Evolutionary conservation across 2,329 filamentous ascomycete species (phyloP).

Genomic region (Exutisphaerella laricina): DNA sequence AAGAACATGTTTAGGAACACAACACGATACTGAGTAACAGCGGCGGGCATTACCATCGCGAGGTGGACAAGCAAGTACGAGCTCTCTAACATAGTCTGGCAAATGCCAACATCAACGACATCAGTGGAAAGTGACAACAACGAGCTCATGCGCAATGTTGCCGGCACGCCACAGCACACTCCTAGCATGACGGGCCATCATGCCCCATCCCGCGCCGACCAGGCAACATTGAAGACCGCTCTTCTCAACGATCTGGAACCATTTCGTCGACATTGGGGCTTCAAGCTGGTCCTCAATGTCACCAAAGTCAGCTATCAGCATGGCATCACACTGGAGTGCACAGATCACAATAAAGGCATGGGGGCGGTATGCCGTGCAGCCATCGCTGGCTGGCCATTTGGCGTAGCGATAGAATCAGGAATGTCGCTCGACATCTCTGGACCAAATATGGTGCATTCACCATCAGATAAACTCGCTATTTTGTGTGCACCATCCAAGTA

Average conservation of each 20-base stretch:
- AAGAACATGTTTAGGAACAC: too few species aligned
- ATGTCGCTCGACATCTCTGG: slow-evolving; percentile 10
- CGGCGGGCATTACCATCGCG: not conserved
- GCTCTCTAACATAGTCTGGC: not conserved
- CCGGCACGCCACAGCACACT: not conserved
- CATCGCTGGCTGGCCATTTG: slow-evolving; percentile 6
- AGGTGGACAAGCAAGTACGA: slow-evolving; percentile 1
- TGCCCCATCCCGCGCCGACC: not conserved
- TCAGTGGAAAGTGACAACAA: not conserved
- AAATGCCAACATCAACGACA: slow-evolving; percentile 1
- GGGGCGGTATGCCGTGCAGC: slow-evolving; percentile 5
- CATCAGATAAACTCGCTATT: not conserved
- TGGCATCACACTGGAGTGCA: not conserved
- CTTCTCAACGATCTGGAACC: not conserved
- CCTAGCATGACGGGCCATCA: slow-evolving; percentile 3
- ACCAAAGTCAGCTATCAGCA: not conserved
- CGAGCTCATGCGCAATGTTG: not conserved
- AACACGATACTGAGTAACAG: too few species aligned
- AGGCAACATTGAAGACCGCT: too few species aligned
- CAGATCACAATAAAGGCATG: not conserved
- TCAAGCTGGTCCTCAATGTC: not conserved
- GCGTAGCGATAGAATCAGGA: not conserved
- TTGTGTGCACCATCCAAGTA: slow-evolving; percentile 12
- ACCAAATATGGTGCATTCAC: slow-evolving; percentile 6
- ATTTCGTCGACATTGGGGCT: not conserved